These are phyloP conservation scores for Aspergillus eucalypticola DNA, from an alignment of 2,329 filamentous ascomycete species.

Conservation along the genomic window DNA sequence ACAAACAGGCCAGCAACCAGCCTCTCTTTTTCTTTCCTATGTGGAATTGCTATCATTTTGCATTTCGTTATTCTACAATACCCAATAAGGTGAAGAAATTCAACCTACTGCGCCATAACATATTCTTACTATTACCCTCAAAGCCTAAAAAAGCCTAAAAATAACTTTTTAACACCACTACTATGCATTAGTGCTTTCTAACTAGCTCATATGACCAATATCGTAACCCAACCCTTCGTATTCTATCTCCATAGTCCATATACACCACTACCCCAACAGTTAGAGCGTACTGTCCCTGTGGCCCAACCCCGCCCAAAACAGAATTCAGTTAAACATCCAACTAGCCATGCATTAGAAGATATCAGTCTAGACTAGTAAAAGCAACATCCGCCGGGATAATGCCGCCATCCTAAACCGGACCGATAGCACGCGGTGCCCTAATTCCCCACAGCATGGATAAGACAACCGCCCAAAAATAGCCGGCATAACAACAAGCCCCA, in stretches of 20 bases:
- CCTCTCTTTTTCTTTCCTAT: neutral
- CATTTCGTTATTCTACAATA: neutral
- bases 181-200: too few relatives aligned
- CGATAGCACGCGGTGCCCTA: neutral
- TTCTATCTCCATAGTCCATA: neutral
- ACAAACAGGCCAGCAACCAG: neutral
- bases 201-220: too few relatives aligned
- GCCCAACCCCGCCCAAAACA: neutral
- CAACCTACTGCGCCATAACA: neutral
- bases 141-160: neutral
- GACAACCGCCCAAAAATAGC: conserved; percentile 6
- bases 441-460: neutral
- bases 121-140: neutral
- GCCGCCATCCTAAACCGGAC: neutral
- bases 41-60: neutral
- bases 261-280: neutral
- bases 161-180: neutral
- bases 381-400: neutral
- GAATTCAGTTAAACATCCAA: neutral
- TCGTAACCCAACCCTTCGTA: too few relatives aligned
- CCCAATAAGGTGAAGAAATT: neutral
- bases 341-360: conserved; percentile 4
- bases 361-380: too few relatives aligned
- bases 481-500: neutral
- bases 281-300: neutral